phyloP scores from a whole-genome alignment of 495 filamentous ascomycete species.

The Hyaloscypha variabilis region DNA sequence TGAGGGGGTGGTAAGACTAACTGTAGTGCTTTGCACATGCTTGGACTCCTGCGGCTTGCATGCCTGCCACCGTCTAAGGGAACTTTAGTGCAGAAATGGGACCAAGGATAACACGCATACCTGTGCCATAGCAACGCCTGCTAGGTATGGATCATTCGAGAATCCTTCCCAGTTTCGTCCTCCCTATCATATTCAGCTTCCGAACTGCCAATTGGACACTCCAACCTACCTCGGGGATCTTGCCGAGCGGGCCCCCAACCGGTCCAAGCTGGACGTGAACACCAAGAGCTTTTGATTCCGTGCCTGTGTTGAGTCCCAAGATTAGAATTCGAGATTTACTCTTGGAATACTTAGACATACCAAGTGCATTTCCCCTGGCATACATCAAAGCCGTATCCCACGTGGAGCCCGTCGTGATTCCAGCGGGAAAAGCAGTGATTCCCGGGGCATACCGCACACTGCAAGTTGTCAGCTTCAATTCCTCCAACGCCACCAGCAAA shows the following conservation, averaged over 20 bases:
- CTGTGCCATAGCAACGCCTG: conserved; percentile 67
- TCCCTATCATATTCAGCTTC: background rate
- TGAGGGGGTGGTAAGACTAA: conserved; percentile 3
- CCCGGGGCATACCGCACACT: conserved; percentile 58
- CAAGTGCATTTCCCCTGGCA: conserved; percentile 75
- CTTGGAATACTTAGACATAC: conserved; percentile 51
- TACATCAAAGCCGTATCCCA: conserved; percentile 63
- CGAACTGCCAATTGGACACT: background rate
- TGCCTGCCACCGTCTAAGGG: conserved; percentile 68
- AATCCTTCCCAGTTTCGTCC: conserved; percentile 80
- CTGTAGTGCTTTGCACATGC: conserved; percentile 82
- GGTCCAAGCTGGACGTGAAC: conserved; percentile 86
- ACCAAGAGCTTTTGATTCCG: conserved; percentile 44
- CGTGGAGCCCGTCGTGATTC: conserved; percentile 81
- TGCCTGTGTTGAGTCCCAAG: conserved; percentile 16
- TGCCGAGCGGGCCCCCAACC: conserved; percentile 83
- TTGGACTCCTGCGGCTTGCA: conserved; percentile 79
- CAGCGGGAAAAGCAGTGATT: conserved; percentile 79
- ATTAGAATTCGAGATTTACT: background rate
- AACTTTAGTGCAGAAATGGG: background rate
- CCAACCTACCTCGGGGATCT: conserved; percentile 46
- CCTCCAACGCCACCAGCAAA: conserved; percentile 30
- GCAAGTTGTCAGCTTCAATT: background rate
- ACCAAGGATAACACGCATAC: background rate
- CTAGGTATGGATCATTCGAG: conserved; percentile 75